Percentiles rank a stretch among this genome's conserved stretches.
Conservation (phyloP, 768 basidiomycete genomes). For the Cystobasidiopsis lactophilus region DNA sequence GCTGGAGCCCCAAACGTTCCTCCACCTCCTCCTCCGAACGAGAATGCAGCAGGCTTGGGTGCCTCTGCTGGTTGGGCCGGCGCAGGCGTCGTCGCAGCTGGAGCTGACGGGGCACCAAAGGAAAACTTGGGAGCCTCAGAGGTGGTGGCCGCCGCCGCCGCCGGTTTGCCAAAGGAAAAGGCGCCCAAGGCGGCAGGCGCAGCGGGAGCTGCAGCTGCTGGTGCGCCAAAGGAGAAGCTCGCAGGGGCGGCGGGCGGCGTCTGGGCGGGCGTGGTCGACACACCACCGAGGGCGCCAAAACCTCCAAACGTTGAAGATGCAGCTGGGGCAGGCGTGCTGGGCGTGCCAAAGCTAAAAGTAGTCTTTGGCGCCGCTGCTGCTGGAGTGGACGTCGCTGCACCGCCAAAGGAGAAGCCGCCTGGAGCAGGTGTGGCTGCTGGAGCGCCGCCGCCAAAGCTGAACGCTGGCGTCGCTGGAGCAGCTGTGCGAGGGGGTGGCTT, state of each 20-base stretch:
- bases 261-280: not conserved
- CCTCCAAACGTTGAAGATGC: not conserved
- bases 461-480: not conserved
- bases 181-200: not conserved
- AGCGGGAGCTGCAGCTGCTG: slow-evolving; percentile 3
- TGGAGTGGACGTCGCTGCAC: slow-evolving; percentile 1
- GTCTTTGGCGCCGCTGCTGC: not conserved
- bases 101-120: not conserved
- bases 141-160: not conserved
- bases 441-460: not conserved
- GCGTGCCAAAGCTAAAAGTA: not conserved
- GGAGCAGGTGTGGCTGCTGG: not conserved
- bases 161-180: not conserved
- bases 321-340: not conserved
- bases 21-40: not conserved
- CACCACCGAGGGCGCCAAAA: not conserved
- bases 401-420: slow-evolving; percentile 7
- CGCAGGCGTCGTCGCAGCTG: not conserved
- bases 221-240: not conserved
- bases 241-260: not conserved
- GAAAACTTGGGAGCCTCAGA: not conserved
- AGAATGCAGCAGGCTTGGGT: not conserved
- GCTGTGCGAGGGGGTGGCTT: not conserved
- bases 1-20: too few species aligned
- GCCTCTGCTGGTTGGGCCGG: not conserved